Percentiles rank a stretch among this genome's conserved stretches.
phyloP scores from a whole-genome alignment of 164 flowering plant genomes.

The Tinospora cordifolia region DNA sequence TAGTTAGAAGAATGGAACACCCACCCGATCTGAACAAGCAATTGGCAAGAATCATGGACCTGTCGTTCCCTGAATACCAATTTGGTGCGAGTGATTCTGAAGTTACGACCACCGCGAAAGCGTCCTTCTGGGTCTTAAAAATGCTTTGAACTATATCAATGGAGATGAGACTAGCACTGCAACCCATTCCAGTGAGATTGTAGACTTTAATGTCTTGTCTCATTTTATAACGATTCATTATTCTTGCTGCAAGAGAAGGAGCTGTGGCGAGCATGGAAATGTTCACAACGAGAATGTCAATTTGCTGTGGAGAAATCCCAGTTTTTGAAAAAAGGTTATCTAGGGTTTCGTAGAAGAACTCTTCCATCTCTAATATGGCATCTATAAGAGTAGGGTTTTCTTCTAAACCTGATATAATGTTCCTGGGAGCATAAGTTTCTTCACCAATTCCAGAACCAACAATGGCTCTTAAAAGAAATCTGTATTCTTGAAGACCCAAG shows the following conservation, averaged over 20 bases:
- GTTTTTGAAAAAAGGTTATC: constrained; percentile 43
- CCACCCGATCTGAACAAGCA: constrained; percentile 59
- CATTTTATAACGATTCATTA: constrained; percentile 60
- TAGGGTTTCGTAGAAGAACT: constrained; percentile 39
- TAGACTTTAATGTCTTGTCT: constrained; percentile 39
- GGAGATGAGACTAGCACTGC: constrained; percentile 59
- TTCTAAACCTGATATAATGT: constrained; percentile 31
- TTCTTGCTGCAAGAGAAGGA: constrained; percentile 48
- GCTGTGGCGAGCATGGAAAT: constrained; percentile 45
- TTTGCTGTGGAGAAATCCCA: constrained; percentile 37
- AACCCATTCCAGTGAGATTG: constrained; percentile 69
- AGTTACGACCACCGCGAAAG: constrained; percentile 44
- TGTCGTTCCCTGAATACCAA: constrained; percentile 54
- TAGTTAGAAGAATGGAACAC: constrained; percentile 52
- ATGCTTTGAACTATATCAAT: constrained; percentile 38
- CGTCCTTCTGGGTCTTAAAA: constrained; percentile 32
- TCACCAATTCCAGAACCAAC: constrained; percentile 55
- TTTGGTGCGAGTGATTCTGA: constrained; percentile 46
- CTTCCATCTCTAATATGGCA: constrained; percentile 40
- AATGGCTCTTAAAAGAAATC: constrained; percentile 38
- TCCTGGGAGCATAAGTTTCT: constrained; percentile 45
- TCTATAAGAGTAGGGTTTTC: constrained; percentile 22
- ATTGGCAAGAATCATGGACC: constrained; percentile 57
- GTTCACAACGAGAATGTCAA: constrained; percentile 62
- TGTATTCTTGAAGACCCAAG: constrained; percentile 37